Percentiles rank a stretch among this genome's conserved stretches.
phyloP scores from a whole-genome alignment of 495 filamentous ascomycete species.

The Penicillium bovifimosum region DNA sequence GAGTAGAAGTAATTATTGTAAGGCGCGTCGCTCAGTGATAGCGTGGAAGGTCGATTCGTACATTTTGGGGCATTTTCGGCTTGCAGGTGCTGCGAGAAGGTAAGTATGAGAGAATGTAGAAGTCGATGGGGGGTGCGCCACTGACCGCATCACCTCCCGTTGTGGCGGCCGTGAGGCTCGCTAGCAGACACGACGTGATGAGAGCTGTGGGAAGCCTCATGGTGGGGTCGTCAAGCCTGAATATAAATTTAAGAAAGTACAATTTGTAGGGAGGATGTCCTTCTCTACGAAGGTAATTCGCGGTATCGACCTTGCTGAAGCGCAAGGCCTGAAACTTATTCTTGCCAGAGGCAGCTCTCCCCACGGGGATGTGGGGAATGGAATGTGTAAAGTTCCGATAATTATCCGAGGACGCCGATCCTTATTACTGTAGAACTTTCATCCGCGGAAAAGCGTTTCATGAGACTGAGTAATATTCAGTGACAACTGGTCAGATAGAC shows the following conservation, averaged over 20 bases:
- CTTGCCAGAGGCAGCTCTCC: background rate
- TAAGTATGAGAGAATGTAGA: too few relatives aligned
- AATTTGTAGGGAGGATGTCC: too few relatives aligned
- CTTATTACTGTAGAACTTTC: too few relatives aligned
- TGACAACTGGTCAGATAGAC: background rate
- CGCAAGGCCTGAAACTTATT: background rate
- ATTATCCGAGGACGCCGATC: background rate
- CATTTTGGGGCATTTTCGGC: background rate
- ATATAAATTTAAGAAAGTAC: too few relatives aligned
- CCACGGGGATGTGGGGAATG: background rate
- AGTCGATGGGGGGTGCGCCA: too few relatives aligned
- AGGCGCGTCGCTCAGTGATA: conserved; percentile 35
- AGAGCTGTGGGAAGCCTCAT: too few relatives aligned
- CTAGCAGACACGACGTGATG: too few relatives aligned
- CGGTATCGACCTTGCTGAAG: background rate
- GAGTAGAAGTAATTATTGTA: conserved; percentile 62
- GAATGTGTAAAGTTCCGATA: background rate
- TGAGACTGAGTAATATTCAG: background rate
- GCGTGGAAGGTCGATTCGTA: conserved; percentile 9
- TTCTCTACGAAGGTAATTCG: background rate
- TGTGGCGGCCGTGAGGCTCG: too few relatives aligned
- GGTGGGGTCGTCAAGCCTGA: too few relatives aligned
- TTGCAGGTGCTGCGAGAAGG: too few relatives aligned
- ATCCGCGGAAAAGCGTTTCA: too few relatives aligned
- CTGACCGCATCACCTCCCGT: too few relatives aligned